These are phyloP conservation scores for Urochloa ruziziensis DNA, from an alignment of 176 grass and related monocot species.

Conservation along the genomic window DNA sequence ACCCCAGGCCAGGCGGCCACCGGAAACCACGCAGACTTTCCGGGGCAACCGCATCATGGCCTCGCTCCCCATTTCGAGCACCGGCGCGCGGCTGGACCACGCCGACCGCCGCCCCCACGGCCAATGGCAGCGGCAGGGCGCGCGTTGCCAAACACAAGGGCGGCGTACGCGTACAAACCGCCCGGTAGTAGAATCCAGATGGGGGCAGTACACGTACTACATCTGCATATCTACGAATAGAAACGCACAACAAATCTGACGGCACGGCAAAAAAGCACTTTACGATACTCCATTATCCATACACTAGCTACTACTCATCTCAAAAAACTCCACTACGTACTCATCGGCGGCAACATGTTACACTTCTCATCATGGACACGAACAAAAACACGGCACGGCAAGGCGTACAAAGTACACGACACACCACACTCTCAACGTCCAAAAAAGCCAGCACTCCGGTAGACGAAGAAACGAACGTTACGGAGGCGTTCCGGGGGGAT, in stretches of 20 bases:
- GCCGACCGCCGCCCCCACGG: neutral
- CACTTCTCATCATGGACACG: slow-evolving; percentile 26
- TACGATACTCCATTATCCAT: neutral
- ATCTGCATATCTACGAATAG: neutral
- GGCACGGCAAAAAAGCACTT: neutral
- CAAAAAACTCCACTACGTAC: slow-evolving; percentile 34
- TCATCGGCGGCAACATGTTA: slow-evolving; percentile 5
- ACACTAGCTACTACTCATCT: neutral
- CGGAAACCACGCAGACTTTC: slow-evolving; percentile 29
- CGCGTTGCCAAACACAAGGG: slow-evolving; percentile 6
- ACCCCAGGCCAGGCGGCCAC: neutral
- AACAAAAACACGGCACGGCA: neutral
- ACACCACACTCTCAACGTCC: neutral
- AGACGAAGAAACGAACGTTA: neutral
- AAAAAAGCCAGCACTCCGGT: neutral
- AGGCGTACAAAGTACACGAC: neutral
- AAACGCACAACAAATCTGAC: neutral
- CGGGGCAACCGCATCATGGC: slow-evolving; percentile 34
- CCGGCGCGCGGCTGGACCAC: slow-evolving; percentile 15
- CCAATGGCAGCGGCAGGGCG: neutral
- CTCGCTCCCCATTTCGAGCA: slow-evolving; percentile 29
- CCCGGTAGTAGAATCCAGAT: neutral
- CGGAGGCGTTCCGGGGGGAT: no score
- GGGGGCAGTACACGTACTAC: neutral
- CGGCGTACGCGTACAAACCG: no score